Percentiles rank a stretch among this genome's conserved stretches.
Evolutionary conservation across 495 filamentous ascomycete species (phyloP).

Genomic region (Glonium stellatum): DNA sequence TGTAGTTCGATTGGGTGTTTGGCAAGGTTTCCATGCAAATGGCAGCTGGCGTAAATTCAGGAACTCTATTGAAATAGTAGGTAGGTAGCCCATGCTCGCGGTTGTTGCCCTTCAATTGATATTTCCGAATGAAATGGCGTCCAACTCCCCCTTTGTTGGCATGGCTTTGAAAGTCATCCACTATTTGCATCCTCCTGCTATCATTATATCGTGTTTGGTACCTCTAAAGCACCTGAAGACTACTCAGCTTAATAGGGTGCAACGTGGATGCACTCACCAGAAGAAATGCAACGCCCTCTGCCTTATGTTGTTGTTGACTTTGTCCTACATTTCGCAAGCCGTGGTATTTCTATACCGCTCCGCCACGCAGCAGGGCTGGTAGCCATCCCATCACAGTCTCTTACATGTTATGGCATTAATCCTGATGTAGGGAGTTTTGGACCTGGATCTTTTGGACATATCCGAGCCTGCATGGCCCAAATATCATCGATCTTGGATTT

Average conservation of each 20-base stretch:
- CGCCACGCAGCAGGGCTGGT: not conserved
- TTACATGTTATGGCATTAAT: not conserved
- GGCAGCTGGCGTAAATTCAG: too few relatives aligned
- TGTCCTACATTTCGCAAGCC: not conserved
- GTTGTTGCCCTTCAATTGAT: too few relatives aligned
- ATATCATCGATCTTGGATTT: not conserved
- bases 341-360: not conserved
- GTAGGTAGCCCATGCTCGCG: too few relatives aligned
- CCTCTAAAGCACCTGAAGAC: not conserved
- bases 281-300: not conserved
- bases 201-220: not conserved
- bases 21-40: too few relatives aligned
- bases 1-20: too few relatives aligned
- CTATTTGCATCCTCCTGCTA: not conserved
- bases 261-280: not conserved
- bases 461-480: not conserved
- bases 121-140: too few relatives aligned
- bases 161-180: not conserved
- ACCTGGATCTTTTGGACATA: not conserved
- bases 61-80: too few relatives aligned
- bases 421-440: not conserved
- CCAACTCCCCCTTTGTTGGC: not conserved
- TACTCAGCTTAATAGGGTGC: not conserved
- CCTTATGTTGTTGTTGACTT: not conserved
- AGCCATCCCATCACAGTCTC: not conserved